A percentile compares a stretch with the other conserved stretches of the same genome.
Conservation (phyloP, 2,329 filamentous ascomycete species). For the Calonectria ilicicola region DNA sequence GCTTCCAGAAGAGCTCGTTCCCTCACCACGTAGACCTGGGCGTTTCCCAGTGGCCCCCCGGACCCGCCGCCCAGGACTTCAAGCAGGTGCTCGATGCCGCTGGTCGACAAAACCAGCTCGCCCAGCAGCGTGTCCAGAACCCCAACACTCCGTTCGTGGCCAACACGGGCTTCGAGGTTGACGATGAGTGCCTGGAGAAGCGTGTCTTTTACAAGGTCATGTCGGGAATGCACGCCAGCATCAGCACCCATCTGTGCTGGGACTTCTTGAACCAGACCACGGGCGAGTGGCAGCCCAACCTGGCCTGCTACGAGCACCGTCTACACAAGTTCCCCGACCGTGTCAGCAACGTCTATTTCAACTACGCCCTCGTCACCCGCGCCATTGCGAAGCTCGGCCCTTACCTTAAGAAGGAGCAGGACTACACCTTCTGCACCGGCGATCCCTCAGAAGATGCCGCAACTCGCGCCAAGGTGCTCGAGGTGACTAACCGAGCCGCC, state of each 20-base stretch:
- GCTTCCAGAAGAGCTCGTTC: conserved; percentile 81
- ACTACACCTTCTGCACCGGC: conserved; percentile 93
- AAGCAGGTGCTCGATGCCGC: conserved; percentile 70
- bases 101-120: conserved; percentile 71
- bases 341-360: conserved; percentile 98
- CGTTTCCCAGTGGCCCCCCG: conserved; percentile 53
- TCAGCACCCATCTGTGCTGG: conserved; percentile 95
- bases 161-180: conserved; percentile 77
- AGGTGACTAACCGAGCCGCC: conserved; percentile 77
- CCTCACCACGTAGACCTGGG: conserved; percentile 69
- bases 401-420: conserved; percentile 69
- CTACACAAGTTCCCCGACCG: conserved; percentile 88
- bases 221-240: conserved; percentile 98
- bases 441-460: conserved; percentile 81
- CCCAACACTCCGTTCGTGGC: conserved; percentile 71
- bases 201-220: conserved; percentile 97
- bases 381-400: conserved; percentile 91
- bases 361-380: conserved; percentile 94
- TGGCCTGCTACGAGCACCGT: conserved; percentile 88
- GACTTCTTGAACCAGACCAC: conserved; percentile 96
- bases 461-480: conserved; percentile 86
- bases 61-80: conserved; percentile 70
- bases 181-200: conserved; percentile 97
- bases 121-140: conserved; percentile 58
- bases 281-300: conserved; percentile 91